Conservation (phyloP, 2,329 filamentous ascomycete genomes). For the Fusarium irregulare region DNA sequence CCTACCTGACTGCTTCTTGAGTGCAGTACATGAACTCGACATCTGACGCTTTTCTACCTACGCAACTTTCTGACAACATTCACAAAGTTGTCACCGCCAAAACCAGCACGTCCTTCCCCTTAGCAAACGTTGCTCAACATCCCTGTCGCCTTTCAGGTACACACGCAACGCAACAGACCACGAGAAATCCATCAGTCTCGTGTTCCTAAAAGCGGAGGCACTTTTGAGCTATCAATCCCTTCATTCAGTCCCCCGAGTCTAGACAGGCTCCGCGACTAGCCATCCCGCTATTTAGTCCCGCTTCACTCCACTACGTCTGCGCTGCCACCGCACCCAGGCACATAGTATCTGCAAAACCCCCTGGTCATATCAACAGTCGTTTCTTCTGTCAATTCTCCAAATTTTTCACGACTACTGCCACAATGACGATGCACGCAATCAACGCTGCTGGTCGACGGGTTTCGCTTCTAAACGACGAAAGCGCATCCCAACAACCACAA, state of each 20-base stretch:
- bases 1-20: not conserved
- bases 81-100: slow-evolving; percentile 31
- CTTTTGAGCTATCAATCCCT: slow-evolving; percentile 21
- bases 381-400: not conserved
- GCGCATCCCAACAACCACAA: slow-evolving; percentile 11
- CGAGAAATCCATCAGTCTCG: slow-evolving; percentile 36
- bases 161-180: slow-evolving; percentile 20
- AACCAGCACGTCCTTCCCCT: slow-evolving; percentile 12
- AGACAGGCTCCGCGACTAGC: slow-evolving; percentile 32
- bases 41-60: not conserved
- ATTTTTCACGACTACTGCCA: not conserved
- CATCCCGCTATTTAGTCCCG: slow-evolving; percentile 30
- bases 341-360: not conserved
- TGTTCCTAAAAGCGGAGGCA: slow-evolving; percentile 37
- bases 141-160: slow-evolving; percentile 30
- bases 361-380: slow-evolving; percentile 13
- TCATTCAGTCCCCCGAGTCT: slow-evolving; percentile 16
- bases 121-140: slow-evolving; percentile 3
- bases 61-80: not conserved
- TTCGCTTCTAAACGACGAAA: slow-evolving; percentile 67
- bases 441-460: slow-evolving; percentile 68
- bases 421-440: slow-evolving; percentile 62
- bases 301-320: slow-evolving; percentile 23
- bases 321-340: slow-evolving; percentile 27
- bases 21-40: slow-evolving; percentile 30